These are phyloP conservation scores for Yueomyces sinensis DNA, from an alignment of 805 yeast species.

Conservation along the genomic window DNA sequence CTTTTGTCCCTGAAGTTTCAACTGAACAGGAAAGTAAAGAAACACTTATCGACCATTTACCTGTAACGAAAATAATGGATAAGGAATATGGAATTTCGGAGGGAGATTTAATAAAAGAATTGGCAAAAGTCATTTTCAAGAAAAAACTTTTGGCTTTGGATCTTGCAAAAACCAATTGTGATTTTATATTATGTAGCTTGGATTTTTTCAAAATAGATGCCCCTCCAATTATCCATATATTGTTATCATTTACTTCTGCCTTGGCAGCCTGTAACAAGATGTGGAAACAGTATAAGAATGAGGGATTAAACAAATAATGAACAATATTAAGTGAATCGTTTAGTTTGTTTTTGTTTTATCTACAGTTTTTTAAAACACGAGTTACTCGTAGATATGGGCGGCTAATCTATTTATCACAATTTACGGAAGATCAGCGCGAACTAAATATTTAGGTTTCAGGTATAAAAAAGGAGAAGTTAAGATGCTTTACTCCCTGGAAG, in stretches of 20 bases:
- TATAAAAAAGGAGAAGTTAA: no score
- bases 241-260: slow-evolving; percentile 21
- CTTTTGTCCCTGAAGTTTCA: slow-evolving; percentile 16
- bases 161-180: slow-evolving; percentile 30
- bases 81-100: slow-evolving; percentile 5
- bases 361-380: no score
- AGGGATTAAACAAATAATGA: no score
- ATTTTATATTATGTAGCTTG: slow-evolving; percentile 34
- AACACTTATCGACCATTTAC: slow-evolving; percentile 19
- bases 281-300: slow-evolving; percentile 18
- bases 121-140: slow-evolving; percentile 24
- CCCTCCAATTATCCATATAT: slow-evolving; percentile 20
- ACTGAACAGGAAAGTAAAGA: slow-evolving; percentile 8
- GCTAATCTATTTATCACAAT: no score
- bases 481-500: no score
- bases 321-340: no score
- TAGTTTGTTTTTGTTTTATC: no score
- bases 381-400: no score
- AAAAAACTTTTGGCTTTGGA: slow-evolving; percentile 28
- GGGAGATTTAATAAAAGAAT: slow-evolving; percentile 13
- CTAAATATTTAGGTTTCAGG: no score
- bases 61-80: slow-evolving; percentile 17
- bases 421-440: no score
- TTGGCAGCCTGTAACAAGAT: slow-evolving; percentile 17
- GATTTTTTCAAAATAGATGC: slow-evolving; percentile 30